phyloP scores from a whole-genome alignment of 257 asterid genomes.

The Lavandula angustifolia region DNA sequence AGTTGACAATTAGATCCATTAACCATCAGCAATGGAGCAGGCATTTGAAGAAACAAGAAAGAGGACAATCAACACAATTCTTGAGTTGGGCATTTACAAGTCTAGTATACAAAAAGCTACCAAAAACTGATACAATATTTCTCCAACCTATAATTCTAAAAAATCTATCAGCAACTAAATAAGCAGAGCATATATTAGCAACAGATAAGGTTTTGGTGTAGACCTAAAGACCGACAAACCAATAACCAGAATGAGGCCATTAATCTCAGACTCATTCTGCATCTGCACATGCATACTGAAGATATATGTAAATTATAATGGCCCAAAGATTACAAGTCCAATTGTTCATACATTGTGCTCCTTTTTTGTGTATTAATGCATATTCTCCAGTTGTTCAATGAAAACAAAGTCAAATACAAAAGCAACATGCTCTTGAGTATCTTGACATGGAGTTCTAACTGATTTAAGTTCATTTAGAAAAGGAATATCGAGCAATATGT shows the following conservation, averaged over 20 bases:
- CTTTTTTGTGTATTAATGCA: background rate
- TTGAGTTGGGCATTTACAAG: slow-evolving; percentile 1
- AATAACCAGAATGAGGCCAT: background rate
- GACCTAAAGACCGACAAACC: background rate
- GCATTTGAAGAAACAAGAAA: slow-evolving; percentile 13
- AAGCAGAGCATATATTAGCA: slow-evolving; percentile 3
- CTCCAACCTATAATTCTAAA: slow-evolving; percentile 32
- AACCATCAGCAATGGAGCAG: background rate
- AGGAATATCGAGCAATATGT: background rate
- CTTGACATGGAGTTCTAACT: background rate
- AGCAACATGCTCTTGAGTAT: slow-evolving; percentile 1
- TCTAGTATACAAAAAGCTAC: slow-evolving; percentile 17
- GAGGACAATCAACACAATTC: background rate
- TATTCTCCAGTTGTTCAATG: slow-evolving; percentile 1
- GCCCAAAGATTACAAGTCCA: background rate
- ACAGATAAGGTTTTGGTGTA: background rate
- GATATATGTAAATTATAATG: background rate
- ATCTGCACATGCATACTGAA: background rate
- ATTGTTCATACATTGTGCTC: slow-evolving; percentile 13
- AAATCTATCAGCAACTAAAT: slow-evolving; percentile 6
- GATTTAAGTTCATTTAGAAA: background rate
- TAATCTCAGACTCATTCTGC: background rate
- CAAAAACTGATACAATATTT: slow-evolving; percentile 14
- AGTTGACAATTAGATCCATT: background rate
- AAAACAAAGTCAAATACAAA: background rate